phyloP scores from a whole-genome alignment of 768 basidiomycete genomes.

The Serendipita sp. region DNA sequence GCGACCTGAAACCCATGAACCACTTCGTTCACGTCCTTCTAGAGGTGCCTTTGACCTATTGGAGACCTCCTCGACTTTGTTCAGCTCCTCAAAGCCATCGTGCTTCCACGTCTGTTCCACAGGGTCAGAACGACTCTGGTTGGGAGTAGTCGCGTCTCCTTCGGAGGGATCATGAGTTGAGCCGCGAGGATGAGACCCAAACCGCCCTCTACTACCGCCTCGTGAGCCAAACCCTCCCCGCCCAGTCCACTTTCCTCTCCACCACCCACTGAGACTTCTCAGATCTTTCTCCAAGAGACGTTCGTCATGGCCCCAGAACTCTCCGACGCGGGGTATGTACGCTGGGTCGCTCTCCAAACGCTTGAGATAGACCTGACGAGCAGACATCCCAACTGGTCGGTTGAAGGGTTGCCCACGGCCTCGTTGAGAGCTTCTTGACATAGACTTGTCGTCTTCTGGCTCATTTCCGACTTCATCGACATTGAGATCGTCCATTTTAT shows the following conservation, averaged over 20 bases:
- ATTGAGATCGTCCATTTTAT: constrained; percentile 30
- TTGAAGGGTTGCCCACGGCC: constrained; percentile 15
- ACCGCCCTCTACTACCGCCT: constrained; percentile 35
- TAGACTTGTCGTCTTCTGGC: constrained; percentile 10
- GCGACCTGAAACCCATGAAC: constrained; percentile 22
- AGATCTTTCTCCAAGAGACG: constrained; percentile 70
- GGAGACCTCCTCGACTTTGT: constrained; percentile 48
- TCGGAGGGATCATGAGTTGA: neutral
- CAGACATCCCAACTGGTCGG: constrained; percentile 39
- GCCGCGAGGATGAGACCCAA: constrained; percentile 14
- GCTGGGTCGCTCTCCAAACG: constrained; percentile 73
- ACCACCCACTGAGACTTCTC: constrained; percentile 73
- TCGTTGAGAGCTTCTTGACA: constrained; percentile 10
- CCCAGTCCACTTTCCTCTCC: constrained; percentile 64
- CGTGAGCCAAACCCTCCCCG: constrained; percentile 37
- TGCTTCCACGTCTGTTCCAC: constrained; percentile 67
- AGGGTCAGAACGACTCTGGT: constrained; percentile 25
- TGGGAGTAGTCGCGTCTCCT: constrained; percentile 6
- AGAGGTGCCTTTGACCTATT: constrained; percentile 34
- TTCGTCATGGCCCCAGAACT: constrained; percentile 93
- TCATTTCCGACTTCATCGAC: constrained; percentile 14
- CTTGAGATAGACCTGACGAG: constrained; percentile 75
- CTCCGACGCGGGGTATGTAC: constrained; percentile 78
- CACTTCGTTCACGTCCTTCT: constrained; percentile 27
- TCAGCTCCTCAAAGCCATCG: constrained; percentile 82